These are phyloP conservation scores for Tremella mesenterica DNA, from an alignment of 768 basidiomycete genomes.

Conservation along the genomic window DNA sequence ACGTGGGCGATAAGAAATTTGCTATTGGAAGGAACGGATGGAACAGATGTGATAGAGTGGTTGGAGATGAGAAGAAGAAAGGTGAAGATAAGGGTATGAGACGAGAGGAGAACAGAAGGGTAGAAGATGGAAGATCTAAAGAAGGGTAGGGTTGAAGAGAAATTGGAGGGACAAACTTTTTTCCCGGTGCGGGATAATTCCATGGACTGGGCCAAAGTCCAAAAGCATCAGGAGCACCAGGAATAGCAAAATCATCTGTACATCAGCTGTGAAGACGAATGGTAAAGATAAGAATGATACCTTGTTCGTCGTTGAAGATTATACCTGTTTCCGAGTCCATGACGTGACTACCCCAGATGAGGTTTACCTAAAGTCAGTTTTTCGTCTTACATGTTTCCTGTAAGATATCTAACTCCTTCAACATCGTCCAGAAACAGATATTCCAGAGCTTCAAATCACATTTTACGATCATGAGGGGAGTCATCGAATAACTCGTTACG, in stretches of 20 bases:
- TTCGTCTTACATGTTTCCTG: background rate
- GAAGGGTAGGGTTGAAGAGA: background rate
- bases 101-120: no score
- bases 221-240: slow-evolving; percentile 72
- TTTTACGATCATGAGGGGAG: no score
- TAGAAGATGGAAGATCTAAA: background rate
- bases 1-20: no score
- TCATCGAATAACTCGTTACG: no score
- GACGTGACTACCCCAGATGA: slow-evolving; percentile 79
- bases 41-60: no score
- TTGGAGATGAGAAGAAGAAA: no score
- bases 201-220: slow-evolving; percentile 42
- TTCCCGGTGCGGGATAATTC: slow-evolving; percentile 80
- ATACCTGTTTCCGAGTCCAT: slow-evolving; percentile 81
- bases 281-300: slow-evolving; percentile 6
- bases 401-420: no score
- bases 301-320: slow-evolving; percentile 76
- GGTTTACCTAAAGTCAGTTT: slow-evolving; percentile 53
- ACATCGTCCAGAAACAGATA: no score
- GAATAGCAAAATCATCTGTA: slow-evolving; percentile 82
- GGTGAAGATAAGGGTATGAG: background rate
- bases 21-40: no score
- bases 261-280: background rate
- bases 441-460: no score
- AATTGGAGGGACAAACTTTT: slow-evolving; percentile 46